A percentile compares a stretch with the other conserved stretches of the same genome.
Conservation (phyloP, 306 rosid genomes). For the Medicago arabica region DNA sequence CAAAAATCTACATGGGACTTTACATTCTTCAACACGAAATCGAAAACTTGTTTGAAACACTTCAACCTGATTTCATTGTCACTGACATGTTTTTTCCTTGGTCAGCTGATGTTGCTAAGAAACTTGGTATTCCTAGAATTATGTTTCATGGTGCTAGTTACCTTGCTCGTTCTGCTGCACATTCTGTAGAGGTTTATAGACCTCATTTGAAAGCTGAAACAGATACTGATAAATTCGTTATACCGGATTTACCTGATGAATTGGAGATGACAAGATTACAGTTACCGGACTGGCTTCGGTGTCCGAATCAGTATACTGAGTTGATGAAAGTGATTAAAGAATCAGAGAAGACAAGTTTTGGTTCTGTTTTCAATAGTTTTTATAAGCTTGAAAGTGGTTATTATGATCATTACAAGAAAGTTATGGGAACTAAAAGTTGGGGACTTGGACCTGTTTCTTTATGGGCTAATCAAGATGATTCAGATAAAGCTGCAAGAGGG, state of each 20-base stretch:
- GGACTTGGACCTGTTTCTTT: slow-evolving; percentile 50
- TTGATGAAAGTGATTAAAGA: slow-evolving; percentile 35
- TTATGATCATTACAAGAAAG: slow-evolving; percentile 34
- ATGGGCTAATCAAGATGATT: slow-evolving; percentile 47
- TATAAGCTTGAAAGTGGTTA: slow-evolving; percentile 46
- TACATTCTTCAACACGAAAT: slow-evolving; percentile 36
- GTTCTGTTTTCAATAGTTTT: slow-evolving; percentile 49
- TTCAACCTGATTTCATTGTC: slow-evolving; percentile 48
- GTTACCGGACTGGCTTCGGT: slow-evolving; percentile 48
- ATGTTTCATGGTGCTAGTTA: slow-evolving; percentile 38
- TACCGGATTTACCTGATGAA: slow-evolving; percentile 44
- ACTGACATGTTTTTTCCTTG: slow-evolving; percentile 53
- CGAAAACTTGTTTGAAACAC: slow-evolving; percentile 33
- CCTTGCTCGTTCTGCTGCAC: slow-evolving; percentile 40
- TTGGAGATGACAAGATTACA: slow-evolving; percentile 50
- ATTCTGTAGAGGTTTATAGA: slow-evolving; percentile 2
- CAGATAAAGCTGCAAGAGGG: slow-evolving; percentile 45
- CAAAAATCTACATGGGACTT: slow-evolving; percentile 33
- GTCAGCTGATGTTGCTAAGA: slow-evolving; percentile 40
- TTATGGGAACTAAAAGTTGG: slow-evolving; percentile 48
- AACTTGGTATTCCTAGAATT: slow-evolving; percentile 46
- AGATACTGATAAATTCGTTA: slow-evolving; percentile 24
- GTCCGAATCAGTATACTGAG: slow-evolving; percentile 33
- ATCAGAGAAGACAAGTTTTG: slow-evolving; percentile 46
- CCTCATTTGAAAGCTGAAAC: slow-evolving; percentile 37